phyloP scores from a whole-genome alignment of 345 rosid genomes.

The Hibiscus trionum region DNA sequence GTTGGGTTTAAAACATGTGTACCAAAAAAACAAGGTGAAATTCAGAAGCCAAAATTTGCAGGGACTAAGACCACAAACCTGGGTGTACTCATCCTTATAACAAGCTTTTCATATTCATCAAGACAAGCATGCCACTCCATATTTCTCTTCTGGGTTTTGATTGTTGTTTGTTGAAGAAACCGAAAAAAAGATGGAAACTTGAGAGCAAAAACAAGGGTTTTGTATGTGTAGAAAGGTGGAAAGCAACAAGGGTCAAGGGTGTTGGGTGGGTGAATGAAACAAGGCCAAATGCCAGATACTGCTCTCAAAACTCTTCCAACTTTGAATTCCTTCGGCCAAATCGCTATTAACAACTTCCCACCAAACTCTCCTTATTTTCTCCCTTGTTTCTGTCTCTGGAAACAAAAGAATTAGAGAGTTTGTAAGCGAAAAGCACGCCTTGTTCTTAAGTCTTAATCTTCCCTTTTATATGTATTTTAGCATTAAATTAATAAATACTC shows the following conservation, averaged over 20 bases:
- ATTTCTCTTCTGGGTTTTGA: neutral
- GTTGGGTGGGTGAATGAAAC: neutral
- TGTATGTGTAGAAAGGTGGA: neutral
- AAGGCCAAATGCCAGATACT: slow-evolving; percentile 16
- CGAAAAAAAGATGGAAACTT: neutral
- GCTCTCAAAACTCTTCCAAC: slow-evolving; percentile 5
- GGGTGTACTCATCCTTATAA: slow-evolving; percentile 80
- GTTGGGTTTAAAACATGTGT: no score
- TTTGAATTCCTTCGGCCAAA: slow-evolving; percentile 20
- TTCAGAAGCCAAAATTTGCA: no score
- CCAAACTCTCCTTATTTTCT: slow-evolving; percentile 8
- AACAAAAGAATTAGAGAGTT: neutral
- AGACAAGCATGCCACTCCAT: slow-evolving; percentile 67
- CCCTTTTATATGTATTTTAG: neutral
- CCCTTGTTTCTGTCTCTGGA: slow-evolving; percentile 9
- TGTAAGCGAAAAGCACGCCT: slow-evolving; percentile 33
- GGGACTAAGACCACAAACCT: slow-evolving; percentile 36
- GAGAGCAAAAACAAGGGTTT: neutral
- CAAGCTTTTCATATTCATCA: slow-evolving; percentile 94
- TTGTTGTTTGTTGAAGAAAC: neutral
- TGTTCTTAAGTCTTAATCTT: neutral
- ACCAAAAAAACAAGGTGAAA: no score
- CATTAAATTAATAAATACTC: no score
- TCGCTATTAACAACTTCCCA: slow-evolving; percentile 23
- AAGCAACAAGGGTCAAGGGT: slow-evolving; percentile 2